Evolutionary conservation across 2,329 filamentous ascomycete genomes (phyloP).

Genomic region (Didymella segeticola): DNA sequence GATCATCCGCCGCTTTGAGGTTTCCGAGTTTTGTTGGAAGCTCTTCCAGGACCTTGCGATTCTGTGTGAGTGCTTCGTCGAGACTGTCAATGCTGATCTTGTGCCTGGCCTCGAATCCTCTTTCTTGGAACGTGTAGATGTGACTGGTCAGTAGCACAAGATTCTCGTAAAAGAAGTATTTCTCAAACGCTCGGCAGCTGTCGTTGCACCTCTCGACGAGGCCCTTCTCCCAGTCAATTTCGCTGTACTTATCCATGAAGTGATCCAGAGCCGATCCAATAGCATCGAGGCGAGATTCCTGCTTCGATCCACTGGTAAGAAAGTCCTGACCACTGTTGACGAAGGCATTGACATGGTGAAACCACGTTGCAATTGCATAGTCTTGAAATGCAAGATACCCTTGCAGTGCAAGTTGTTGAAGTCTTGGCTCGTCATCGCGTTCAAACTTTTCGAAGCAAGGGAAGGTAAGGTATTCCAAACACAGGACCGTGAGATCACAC

Average conservation of each 20-base stretch:
- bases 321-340: slow-evolving; percentile 24
- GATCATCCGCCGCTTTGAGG: not conserved
- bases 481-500: slow-evolving; percentile 27
- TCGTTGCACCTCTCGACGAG: slow-evolving; percentile 23
- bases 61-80: slow-evolving; percentile 31
- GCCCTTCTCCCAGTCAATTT: slow-evolving; percentile 22
- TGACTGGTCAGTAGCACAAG: slow-evolving; percentile 39
- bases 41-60: slow-evolving; percentile 41
- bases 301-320: slow-evolving; percentile 19
- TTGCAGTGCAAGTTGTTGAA: slow-evolving; percentile 21
- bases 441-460: slow-evolving; percentile 27
- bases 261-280: slow-evolving; percentile 27
- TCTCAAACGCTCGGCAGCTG: slow-evolving; percentile 23
- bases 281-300: slow-evolving; percentile 3
- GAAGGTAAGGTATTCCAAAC: slow-evolving; percentile 36
- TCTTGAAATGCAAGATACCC: slow-evolving; percentile 39
- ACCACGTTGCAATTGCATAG: slow-evolving; percentile 41
- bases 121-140: slow-evolving; percentile 40
- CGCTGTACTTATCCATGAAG: slow-evolving; percentile 28
- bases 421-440: slow-evolving; percentile 12
- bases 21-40: slow-evolving; percentile 18
- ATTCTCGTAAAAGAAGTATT: slow-evolving; percentile 25
- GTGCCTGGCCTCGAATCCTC: slow-evolving; percentile 36
- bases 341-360: slow-evolving; percentile 38
- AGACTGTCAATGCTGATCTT: slow-evolving; percentile 42